Evolutionary conservation across 345 rosid genomes (phyloP), one percentile per base, ranked within the genome.

Genomic region (Melaleuca alternifolia): DNA sequence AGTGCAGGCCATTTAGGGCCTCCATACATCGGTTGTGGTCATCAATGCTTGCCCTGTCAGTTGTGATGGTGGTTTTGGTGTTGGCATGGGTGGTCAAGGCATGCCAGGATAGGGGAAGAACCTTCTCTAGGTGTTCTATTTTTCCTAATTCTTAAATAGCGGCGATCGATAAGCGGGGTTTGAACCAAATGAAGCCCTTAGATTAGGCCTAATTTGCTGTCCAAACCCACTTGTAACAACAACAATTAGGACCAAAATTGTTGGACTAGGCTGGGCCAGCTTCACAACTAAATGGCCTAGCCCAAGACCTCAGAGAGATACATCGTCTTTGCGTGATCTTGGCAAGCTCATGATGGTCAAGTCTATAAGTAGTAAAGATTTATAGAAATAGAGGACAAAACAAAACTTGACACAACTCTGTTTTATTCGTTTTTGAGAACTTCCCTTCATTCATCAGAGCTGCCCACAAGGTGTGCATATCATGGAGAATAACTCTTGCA

Each of bases 31-130:
- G 87, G 33, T 89, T 93, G 30, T 94, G 98, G 98, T 89, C 86
- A 11, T 93, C 93, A 21, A 90, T 93, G 92, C 89, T 94, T 4
- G 88, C 90, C 41, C 92, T 94, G 54, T 92, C 96, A 3, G 26
- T 93, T 54, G 44, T 87, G 84, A 94, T 92, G 94, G 84, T 90
- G 90, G 62, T 88, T 81, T 87, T 93, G 81, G 90, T 90, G 62
- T 62, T 92, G 62, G 87, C 85, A 48, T 91, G 94, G 89, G 85
- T 93, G 24, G 85, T 89, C 24, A 93, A 89, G 62, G 90, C 91
- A 83, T 90, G 87, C 41, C 96, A 89, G 86, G 93, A 91, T 33
- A 90, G 85, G 84, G 91, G 92, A 30, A 90, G 91, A 54, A n/a
- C 86, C 65, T 91, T 93, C 87, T 90, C 87, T 53, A 83, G 85